A percentile compares a stretch with the other conserved stretches of the same genome.
These are phyloP conservation scores for Psidium friedrichsthalianum DNA, from an alignment of 345 rosid species.

Conservation along the genomic window DNA sequence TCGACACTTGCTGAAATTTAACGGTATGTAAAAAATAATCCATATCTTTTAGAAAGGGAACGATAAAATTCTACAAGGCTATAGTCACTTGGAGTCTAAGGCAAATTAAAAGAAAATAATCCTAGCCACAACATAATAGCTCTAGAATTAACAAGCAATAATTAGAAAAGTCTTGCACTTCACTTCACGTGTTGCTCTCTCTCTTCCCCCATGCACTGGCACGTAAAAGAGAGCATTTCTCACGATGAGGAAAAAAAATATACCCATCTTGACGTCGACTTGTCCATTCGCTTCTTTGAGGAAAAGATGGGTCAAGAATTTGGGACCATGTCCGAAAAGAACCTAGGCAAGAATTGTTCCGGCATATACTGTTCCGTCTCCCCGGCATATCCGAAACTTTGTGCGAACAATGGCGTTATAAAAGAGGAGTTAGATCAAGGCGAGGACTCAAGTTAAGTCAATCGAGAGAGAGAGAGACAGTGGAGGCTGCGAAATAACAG, in stretches of 20 bases:
- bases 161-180: not conserved
- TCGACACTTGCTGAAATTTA: not conserved
- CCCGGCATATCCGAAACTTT: not conserved
- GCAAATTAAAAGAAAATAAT: not conserved
- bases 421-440: not conserved
- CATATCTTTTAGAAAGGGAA: not conserved
- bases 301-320: too few relatives aligned
- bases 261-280: too few relatives aligned
- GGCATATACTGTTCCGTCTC: not conserved
- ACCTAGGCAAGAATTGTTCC: not conserved
- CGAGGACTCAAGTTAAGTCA: not conserved
- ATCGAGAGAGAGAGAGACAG: not conserved
- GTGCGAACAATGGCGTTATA: not conserved
- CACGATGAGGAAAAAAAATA: not conserved
- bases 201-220: too few relatives aligned
- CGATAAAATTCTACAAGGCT: not conserved
- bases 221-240: not conserved
- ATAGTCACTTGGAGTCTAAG: not conserved
- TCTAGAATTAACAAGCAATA: not conserved
- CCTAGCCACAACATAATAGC: not conserved
- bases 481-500: not conserved
- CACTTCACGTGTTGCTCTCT: too few relatives aligned
- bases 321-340: not conserved
- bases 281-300: too few relatives aligned
- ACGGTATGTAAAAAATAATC: not conserved